Evolutionary conservation across 495 filamentous ascomycete species (phyloP).

Genomic region (Penicillium mononematosum): DNA sequence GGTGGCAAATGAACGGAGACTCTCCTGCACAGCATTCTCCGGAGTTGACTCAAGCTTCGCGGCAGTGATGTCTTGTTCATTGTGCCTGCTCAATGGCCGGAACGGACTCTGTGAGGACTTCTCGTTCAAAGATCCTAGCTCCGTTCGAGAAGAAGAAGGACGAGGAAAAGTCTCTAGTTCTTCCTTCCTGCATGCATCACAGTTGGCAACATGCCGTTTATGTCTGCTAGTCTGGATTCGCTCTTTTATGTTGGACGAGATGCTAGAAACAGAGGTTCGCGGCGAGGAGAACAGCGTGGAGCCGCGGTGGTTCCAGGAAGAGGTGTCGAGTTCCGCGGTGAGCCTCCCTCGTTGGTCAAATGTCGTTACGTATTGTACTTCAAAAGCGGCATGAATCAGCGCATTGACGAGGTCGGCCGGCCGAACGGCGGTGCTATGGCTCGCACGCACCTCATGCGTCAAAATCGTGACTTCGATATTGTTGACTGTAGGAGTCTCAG

Average conservation of each 20-base stretch:
- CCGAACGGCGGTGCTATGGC: slow-evolving; percentile 31
- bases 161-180: slow-evolving; percentile 16
- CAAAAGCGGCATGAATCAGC: slow-evolving; percentile 51
- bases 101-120: slow-evolving; percentile 13
- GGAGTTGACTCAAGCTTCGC: slow-evolving; percentile 1
- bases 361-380: slow-evolving; percentile 48
- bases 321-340: slow-evolving; percentile 37
- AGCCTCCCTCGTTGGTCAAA: slow-evolving; percentile 30
- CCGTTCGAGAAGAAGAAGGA: slow-evolving; percentile 9
- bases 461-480: slow-evolving; percentile 47
- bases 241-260: slow-evolving; percentile 29
- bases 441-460: slow-evolving; percentile 45
- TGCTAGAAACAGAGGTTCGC: slow-evolving; percentile 21
- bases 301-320: slow-evolving; percentile 32
- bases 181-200: slow-evolving; percentile 50
- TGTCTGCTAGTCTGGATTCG: slow-evolving; percentile 22
- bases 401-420: slow-evolving; percentile 37
- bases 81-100: neutral
- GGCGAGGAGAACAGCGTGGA: slow-evolving; percentile 26
- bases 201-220: slow-evolving; percentile 45
- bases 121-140: slow-evolving; percentile 10
- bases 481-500: slow-evolving; percentile 31
- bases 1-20: neutral
- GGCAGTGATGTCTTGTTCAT: neutral
- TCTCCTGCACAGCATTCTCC: neutral